Percentiles rank a stretch among this genome's conserved stretches.
Conservation (phyloP, 768 basidiomycete genomes). For the Mrakia frigida region DNA sequence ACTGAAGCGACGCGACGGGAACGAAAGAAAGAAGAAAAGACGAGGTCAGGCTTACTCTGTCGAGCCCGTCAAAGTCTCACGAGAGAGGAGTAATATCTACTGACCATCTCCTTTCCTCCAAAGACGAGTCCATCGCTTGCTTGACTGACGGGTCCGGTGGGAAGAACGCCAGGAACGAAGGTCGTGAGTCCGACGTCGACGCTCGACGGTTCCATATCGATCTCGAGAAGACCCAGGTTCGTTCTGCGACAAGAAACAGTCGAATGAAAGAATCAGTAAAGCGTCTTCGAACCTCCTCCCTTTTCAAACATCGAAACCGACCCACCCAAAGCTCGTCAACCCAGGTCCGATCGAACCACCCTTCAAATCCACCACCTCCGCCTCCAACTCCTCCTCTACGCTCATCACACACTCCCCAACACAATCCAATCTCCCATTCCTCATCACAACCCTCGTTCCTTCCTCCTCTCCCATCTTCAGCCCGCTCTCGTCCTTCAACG, state of each 20-base stretch:
- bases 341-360: background rate
- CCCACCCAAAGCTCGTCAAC: background rate
- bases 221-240: background rate
- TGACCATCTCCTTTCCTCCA: slow-evolving; percentile 64
- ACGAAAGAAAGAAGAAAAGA: slow-evolving; percentile 19
- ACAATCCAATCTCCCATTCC: background rate
- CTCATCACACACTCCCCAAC: background rate
- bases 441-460: background rate
- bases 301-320: no score
- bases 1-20: slow-evolving; percentile 8
- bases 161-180: background rate
- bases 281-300: background rate
- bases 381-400: background rate
- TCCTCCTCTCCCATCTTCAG: no score
- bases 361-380: background rate
- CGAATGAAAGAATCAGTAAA: background rate
- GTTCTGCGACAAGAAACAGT: background rate
- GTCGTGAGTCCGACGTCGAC: slow-evolving; percentile 52
- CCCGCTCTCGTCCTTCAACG: background rate
- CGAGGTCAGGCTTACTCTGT: background rate
- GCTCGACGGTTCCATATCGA: slow-evolving; percentile 55
- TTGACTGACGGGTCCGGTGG: slow-evolving; percentile 48
- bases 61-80: slow-evolving; percentile 6
- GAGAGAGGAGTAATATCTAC: slow-evolving; percentile 39
- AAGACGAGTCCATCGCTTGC: slow-evolving; percentile 72